A percentile compares a stretch with the other conserved stretches of the same genome.
Conservation (phyloP, 2,329 filamentous ascomycete genomes). For the Endoconidiophora polonica region DNA sequence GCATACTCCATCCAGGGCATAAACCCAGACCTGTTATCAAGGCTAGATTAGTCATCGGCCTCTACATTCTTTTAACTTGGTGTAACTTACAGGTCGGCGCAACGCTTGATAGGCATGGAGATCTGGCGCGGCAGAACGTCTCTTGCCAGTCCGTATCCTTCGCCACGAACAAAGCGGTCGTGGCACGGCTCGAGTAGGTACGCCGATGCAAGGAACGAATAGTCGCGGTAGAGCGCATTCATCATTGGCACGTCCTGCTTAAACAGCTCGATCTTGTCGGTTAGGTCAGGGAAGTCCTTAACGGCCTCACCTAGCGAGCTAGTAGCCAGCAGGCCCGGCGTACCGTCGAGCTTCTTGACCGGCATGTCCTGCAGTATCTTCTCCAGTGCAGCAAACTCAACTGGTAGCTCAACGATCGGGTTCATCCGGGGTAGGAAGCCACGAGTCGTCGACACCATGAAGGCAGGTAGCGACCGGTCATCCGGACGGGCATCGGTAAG, state of each 20-base stretch:
- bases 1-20: conserved; percentile 86
- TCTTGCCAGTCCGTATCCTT: conserved; percentile 62
- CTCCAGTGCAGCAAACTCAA: conserved; percentile 56
- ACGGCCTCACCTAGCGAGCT: conserved; percentile 62
- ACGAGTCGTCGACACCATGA: conserved; percentile 61
- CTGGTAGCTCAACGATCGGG: conserved; percentile 46
- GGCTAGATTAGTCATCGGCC: neutral
- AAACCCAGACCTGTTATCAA: conserved; percentile 41
- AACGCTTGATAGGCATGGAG: conserved; percentile 65
- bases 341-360: conserved; percentile 55
- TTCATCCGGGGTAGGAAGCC: conserved; percentile 58
- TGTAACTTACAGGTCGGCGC: conserved; percentile 62
- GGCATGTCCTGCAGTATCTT: conserved; percentile 62
- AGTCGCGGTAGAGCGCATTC: conserved; percentile 81
- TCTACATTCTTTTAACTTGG: neutral
- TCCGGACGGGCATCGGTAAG: conserved; percentile 45
- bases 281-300: conserved; percentile 60
- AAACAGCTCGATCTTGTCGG: conserved; percentile 53
- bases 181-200: conserved; percentile 89
- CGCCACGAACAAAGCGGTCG: conserved; percentile 50
- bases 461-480: conserved; percentile 49
- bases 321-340: conserved; percentile 59
- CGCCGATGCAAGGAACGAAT: conserved; percentile 75
- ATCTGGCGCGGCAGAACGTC: conserved; percentile 57
- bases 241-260: conserved; percentile 58